phyloP scores from a whole-genome alignment of 306 rosid species.

The Malus domestica region DNA sequence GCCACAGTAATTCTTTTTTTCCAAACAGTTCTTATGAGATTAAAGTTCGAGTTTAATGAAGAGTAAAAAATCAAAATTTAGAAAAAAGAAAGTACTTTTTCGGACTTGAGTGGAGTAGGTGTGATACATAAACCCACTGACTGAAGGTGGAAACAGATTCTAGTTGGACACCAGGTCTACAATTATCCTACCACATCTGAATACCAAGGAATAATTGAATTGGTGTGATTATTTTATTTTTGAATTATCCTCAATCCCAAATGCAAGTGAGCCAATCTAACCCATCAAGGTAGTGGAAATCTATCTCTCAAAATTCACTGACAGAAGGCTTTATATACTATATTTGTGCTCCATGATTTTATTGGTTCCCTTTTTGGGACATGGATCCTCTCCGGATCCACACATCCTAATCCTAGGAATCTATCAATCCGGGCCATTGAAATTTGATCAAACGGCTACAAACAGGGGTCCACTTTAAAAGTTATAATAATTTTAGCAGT shows the following conservation, averaged over 20 bases:
- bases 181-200: conserved; percentile 23
- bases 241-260: conserved; percentile 13
- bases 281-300: conserved; percentile 22
- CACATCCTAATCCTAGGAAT: too few relatives aligned
- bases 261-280: not conserved
- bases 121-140: conserved; percentile 30
- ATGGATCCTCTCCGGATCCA: too few relatives aligned
- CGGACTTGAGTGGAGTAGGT: conserved; percentile 20
- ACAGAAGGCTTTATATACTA: conserved; percentile 8
- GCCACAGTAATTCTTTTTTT: not conserved
- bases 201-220: conserved; percentile 20
- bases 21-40: not conserved
- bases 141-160: conserved; percentile 36
- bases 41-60: not conserved
- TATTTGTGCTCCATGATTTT: conserved; percentile 18
- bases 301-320: conserved; percentile 16
- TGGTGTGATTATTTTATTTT: conserved; percentile 9
- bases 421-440: too few relatives aligned
- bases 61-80: not conserved
- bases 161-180: conserved; percentile 29
- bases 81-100: not conserved
- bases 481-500: too few relatives aligned
- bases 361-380: conserved; percentile 2
- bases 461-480: too few relatives aligned
- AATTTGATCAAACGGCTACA: too few relatives aligned